Conservation (phyloP, 345 rosid species). For the Erysimum cheiranthoides region DNA sequence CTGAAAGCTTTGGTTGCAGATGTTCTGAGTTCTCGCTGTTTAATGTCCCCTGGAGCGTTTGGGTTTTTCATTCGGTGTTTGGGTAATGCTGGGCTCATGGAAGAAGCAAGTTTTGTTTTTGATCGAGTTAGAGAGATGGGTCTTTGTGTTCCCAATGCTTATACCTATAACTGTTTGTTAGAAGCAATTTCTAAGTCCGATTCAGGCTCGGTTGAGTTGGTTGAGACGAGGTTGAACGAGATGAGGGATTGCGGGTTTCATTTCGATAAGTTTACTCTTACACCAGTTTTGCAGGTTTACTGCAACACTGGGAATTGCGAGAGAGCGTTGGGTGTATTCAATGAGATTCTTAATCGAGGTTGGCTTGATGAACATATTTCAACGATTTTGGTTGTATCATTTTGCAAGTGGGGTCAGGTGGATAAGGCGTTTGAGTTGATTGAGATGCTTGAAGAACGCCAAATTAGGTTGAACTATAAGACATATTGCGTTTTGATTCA, state of each 20-base stretch:
- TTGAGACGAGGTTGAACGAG: conserved; percentile 70
- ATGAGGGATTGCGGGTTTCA: conserved; percentile 64
- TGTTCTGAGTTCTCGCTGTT: conserved; percentile 58
- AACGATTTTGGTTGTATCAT: conserved; percentile 64
- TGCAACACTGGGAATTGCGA: conserved; percentile 64
- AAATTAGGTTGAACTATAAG: conserved; percentile 66
- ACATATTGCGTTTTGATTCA: conserved; percentile 75
- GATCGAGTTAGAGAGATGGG: conserved; percentile 62
- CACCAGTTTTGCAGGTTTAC: conserved; percentile 73
- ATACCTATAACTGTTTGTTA: conserved; percentile 79
- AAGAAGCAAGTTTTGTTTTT: conserved; percentile 71
- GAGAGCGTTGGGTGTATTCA: conserved; percentile 60
- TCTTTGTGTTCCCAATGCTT: conserved; percentile 69
- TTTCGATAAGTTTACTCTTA: conserved; percentile 71
- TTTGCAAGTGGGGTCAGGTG: conserved; percentile 74
- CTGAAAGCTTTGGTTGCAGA: conserved; percentile 57
- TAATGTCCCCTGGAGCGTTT: conserved; percentile 77
- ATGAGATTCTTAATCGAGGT: conserved; percentile 57
- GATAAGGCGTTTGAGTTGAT: conserved; percentile 78
- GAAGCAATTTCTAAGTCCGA: conserved; percentile 68
- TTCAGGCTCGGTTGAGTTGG: conserved; percentile 52
- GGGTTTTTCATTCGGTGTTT: conserved; percentile 82
- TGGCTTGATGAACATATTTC: conserved; percentile 74
- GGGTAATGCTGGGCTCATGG: conserved; percentile 67
- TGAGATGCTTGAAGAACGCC: conserved; percentile 62